Evolutionary conservation across 768 basidiomycete species (phyloP).

Genomic region (Gymnopilus junonius): DNA sequence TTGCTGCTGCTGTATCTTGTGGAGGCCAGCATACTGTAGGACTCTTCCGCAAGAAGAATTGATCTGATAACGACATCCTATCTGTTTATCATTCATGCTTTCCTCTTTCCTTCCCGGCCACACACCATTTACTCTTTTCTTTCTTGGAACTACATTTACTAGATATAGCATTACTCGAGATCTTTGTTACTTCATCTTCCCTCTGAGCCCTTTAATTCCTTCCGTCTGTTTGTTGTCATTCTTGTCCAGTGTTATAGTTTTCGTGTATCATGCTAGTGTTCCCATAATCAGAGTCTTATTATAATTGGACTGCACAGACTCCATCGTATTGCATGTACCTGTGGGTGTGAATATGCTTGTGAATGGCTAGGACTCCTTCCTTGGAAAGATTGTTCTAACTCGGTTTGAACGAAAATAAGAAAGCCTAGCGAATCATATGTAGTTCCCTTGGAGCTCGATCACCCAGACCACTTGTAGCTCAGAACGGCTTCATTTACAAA

Average conservation of each 20-base stretch:
- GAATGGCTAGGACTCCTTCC: too few species aligned
- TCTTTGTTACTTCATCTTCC: background rate
- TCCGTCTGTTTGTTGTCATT: background rate
- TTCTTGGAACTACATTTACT: background rate
- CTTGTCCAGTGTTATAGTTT: background rate
- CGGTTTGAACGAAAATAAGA: too few species aligned
- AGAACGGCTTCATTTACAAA: too few species aligned
- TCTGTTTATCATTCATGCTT: background rate
- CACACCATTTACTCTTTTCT: constrained; percentile 2
- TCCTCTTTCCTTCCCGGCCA: background rate
- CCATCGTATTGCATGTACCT: too few species aligned
- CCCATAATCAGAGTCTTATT: background rate
- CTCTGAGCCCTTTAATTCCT: background rate
- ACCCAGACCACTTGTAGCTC: too few species aligned
- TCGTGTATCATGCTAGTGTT: background rate
- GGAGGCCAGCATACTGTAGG: constrained; percentile 83
- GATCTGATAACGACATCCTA: constrained; percentile 23
- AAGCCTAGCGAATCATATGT: too few species aligned
- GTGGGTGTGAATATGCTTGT: too few species aligned
- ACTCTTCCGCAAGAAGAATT: constrained; percentile 66
- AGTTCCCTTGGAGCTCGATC: too few species aligned
- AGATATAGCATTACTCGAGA: background rate
- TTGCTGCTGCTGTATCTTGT: constrained; percentile 66
- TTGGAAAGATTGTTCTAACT: too few species aligned
- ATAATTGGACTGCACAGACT: background rate